These are phyloP conservation scores for Cladosporium sp. DNA, from an alignment of 2,329 filamentous ascomycete genomes.

Conservation along the genomic window DNA sequence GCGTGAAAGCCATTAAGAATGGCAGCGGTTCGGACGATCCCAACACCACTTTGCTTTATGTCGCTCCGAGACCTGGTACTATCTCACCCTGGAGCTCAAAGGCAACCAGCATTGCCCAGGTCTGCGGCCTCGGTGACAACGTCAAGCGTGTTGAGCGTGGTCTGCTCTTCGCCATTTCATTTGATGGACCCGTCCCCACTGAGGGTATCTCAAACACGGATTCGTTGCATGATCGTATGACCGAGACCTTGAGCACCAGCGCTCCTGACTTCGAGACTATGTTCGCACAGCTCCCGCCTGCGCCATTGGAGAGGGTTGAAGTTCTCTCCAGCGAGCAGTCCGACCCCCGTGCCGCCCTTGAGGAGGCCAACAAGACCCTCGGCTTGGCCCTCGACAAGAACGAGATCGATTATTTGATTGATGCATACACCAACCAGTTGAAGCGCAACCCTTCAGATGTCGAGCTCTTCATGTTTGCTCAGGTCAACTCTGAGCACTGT, in stretches of 20 bases:
- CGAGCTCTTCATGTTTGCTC: conserved; percentile 98
- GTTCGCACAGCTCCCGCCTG: conserved; percentile 67
- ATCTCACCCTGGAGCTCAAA: conserved; percentile 97
- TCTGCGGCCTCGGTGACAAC: conserved; percentile 73
- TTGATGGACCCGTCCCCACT: conserved; percentile 39
- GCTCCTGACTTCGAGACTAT: conserved; percentile 69
- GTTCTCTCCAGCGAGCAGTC: conserved; percentile 41
- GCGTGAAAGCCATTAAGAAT: conserved; percentile 46
- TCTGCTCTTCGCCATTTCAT: conserved; percentile 65
- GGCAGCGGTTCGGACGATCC: conserved; percentile 47
- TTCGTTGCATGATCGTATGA: conserved; percentile 89
- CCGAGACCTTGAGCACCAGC: conserved; percentile 67
- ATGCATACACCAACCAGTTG: conserved; percentile 65
- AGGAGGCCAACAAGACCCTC: conserved; percentile 76
- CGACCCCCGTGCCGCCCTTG: conserved; percentile 68
- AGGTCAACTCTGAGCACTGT: conserved; percentile 97
- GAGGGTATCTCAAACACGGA: conserved; percentile 60
- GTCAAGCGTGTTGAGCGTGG: conserved; percentile 82
- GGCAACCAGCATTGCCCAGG: conserved; percentile 87
- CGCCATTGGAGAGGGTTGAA: conserved; percentile 69
- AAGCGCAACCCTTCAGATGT: conserved; percentile 75
- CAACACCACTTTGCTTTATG: conserved; percentile 60
- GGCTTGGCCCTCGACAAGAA: conserved; percentile 82
- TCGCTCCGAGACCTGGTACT: conserved; percentile 73
- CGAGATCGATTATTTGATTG: conserved; percentile 92